Percentiles rank a stretch among this genome's conserved stretches.
phyloP scores from a whole-genome alignment of 495 filamentous ascomycete genomes.

The Clohesyomyces aquaticus region DNA sequence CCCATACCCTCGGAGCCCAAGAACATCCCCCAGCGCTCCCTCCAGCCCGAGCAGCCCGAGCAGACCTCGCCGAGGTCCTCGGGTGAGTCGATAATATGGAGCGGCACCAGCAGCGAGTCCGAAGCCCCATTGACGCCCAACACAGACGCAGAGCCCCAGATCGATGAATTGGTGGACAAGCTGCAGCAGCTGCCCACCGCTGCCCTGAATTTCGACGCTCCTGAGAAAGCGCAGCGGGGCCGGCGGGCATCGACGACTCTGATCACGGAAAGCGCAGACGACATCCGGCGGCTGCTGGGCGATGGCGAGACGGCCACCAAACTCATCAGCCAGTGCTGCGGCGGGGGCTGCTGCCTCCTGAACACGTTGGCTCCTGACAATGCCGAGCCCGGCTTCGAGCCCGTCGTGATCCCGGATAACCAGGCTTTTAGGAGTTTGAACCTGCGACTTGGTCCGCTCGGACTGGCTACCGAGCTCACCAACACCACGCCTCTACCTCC shows the following conservation, averaged over 20 bases:
- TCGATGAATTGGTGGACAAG: conserved; percentile 53
- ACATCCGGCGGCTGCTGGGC: conserved; percentile 68
- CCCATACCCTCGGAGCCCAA: conserved; percentile 61
- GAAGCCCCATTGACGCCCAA: conserved; percentile 58
- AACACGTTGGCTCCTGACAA: conserved; percentile 59
- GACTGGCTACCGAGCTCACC: conserved; percentile 67
- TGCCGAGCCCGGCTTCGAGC: conserved; percentile 59
- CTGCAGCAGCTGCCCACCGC: conserved; percentile 44
- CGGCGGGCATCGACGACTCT: conserved; percentile 80
- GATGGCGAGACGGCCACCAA: conserved; percentile 63
- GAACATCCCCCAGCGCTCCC: conserved; percentile 48
- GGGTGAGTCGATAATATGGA: conserved; percentile 51
- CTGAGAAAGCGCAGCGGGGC: conserved; percentile 47
- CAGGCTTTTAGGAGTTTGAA: conserved; percentile 78
- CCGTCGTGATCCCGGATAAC: conserved; percentile 73
- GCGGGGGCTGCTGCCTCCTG: conserved; percentile 86
- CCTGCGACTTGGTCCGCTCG: conserved; percentile 75
- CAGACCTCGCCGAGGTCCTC: conserved; percentile 47
- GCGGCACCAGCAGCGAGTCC: conserved; percentile 51
- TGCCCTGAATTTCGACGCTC: conserved; percentile 41
- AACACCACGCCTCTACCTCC: conserved; percentile 70
- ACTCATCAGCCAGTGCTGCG: conserved; percentile 71
- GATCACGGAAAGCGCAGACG: conserved; percentile 73
- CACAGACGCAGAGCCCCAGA: conserved; percentile 57
- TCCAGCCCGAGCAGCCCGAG: conserved; percentile 31